These are phyloP conservation scores for Colletotrichum chrysophilum DNA, from an alignment of 2,329 filamentous ascomycete species.

Conservation along the genomic window DNA sequence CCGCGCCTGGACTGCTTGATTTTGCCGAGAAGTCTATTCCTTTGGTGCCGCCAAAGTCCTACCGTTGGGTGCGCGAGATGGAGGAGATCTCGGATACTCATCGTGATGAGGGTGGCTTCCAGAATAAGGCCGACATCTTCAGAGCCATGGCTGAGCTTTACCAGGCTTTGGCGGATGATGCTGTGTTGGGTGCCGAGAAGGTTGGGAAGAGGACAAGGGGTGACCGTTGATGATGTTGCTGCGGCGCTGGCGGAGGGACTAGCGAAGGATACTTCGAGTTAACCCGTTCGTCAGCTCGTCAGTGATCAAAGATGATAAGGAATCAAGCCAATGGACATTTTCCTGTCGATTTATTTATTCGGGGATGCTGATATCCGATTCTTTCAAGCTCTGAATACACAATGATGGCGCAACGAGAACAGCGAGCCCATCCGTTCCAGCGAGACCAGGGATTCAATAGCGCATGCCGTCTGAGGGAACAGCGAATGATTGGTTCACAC, in stretches of 20 bases:
- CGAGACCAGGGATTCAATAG: not conserved
- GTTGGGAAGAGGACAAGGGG: constrained; percentile 60
- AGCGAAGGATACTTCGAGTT: constrained; percentile 33
- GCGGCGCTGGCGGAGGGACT: constrained; percentile 52
- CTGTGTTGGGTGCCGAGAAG: constrained; percentile 63
- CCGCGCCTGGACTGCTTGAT: constrained; percentile 51
- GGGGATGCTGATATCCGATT: not conserved
- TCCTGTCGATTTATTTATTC: not conserved
- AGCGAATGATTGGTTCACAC: not conserved
- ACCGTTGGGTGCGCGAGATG: constrained; percentile 81
- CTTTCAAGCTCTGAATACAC: too few species aligned
- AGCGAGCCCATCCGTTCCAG: not conserved
- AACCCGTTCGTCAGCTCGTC: not conserved
- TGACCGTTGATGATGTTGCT: constrained; percentile 63
- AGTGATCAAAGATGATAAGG: fast-evolving
- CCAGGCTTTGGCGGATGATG: constrained; percentile 63
- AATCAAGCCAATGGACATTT: not conserved
- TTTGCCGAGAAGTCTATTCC: constrained; percentile 56
- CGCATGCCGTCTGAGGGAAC: not conserved
- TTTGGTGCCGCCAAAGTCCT: constrained; percentile 76
- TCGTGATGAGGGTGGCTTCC: constrained; percentile 67
- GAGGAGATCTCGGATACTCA: constrained; percentile 74
- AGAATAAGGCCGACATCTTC: constrained; percentile 54
- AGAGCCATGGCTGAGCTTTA: constrained; percentile 66
- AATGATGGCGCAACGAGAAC: not conserved